These are phyloP conservation scores for Pelargonium myrrhifolium DNA, from an alignment of 441 rosid species.

Conservation along the genomic window DNA sequence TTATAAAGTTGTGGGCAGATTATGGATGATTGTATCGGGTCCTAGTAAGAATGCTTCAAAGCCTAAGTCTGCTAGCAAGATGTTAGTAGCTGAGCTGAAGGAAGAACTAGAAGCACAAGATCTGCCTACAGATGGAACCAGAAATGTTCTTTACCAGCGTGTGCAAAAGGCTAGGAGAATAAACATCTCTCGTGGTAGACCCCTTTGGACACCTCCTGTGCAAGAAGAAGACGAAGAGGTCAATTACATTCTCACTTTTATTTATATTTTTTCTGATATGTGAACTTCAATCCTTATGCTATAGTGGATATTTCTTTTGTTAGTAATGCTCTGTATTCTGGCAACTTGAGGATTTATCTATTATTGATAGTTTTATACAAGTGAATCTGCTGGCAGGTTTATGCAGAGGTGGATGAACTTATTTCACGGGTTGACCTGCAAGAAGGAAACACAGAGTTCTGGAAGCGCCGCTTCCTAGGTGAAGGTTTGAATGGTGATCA, in stretches of 20 bases:
- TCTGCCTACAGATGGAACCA: constrained; percentile 91
- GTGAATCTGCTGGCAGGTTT: constrained; percentile 41
- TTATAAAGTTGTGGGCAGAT: constrained; percentile 62
- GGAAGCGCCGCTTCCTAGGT: constrained; percentile 89
- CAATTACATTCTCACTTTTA: constrained; percentile 12
- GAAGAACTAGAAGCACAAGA: constrained; percentile 97
- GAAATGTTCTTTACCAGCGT: constrained; percentile 97
- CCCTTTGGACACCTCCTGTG: constrained; percentile 97
- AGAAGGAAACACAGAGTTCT: constrained; percentile 95
- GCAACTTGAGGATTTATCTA: not conserved
- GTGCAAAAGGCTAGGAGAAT: constrained; percentile 97
- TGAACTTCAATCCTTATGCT: constrained; percentile 9
- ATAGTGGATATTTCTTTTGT: not conserved
- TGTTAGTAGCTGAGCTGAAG: constrained; percentile 83
- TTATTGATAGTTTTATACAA: not conserved
- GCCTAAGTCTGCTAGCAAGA: constrained; percentile 99
- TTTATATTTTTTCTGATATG: not conserved
- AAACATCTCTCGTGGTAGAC: constrained; percentile 92
- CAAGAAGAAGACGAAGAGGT: constrained; percentile 97
- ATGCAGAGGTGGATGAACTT: constrained; percentile 76
- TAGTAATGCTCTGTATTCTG: not conserved
- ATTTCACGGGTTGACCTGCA: constrained; percentile 76
- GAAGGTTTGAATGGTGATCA: constrained; percentile 55
- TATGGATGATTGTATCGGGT: constrained; percentile 67
- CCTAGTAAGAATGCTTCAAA: constrained; percentile 70